These are phyloP conservation scores for Apocynum venetum DNA, from an alignment of 257 asterid genomes.

Conservation along the genomic window DNA sequence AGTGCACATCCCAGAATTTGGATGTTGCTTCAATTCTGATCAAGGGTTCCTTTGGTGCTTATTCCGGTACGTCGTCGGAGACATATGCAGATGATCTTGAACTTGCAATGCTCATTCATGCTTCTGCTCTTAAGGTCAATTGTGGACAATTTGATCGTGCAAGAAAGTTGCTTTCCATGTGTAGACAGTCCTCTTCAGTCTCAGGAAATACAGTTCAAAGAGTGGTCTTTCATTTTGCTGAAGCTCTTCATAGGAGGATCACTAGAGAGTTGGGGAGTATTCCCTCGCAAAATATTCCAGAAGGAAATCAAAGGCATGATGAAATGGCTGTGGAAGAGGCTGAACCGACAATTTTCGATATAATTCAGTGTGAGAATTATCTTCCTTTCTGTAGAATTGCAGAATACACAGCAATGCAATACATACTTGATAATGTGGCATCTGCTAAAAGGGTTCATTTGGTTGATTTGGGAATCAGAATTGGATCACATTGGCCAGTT, in stretches of 20 bases:
- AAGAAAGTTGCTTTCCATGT: slow-evolving; percentile 20
- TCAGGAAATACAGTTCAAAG: slow-evolving; percentile 30
- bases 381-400: slow-evolving; percentile 28
- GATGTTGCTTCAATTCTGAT: neutral
- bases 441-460: slow-evolving; percentile 38
- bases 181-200: slow-evolving; percentile 19
- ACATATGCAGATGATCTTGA: slow-evolving; percentile 16
- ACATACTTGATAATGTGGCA: slow-evolving; percentile 31
- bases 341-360: neutral
- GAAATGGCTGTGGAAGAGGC: slow-evolving; percentile 20
- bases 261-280: slow-evolving; percentile 20
- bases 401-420: slow-evolving; percentile 36
- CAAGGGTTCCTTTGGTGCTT: neutral
- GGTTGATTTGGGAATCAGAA: slow-evolving; percentile 30
- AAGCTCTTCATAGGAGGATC: slow-evolving; percentile 37
- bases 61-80: slow-evolving; percentile 6
- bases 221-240: slow-evolving; percentile 22
- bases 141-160: slow-evolving; percentile 29
- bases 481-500: slow-evolving; percentile 37
- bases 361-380: slow-evolving; percentile 7
- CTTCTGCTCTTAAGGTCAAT: slow-evolving; percentile 26
- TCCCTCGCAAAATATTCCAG: neutral
- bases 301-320: slow-evolving; percentile 5
- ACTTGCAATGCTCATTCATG: slow-evolving; percentile 25
- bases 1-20: neutral